Base-by-base conservation (phyloP, 139 green algal species). In the Picochlorum sp. region DNA sequence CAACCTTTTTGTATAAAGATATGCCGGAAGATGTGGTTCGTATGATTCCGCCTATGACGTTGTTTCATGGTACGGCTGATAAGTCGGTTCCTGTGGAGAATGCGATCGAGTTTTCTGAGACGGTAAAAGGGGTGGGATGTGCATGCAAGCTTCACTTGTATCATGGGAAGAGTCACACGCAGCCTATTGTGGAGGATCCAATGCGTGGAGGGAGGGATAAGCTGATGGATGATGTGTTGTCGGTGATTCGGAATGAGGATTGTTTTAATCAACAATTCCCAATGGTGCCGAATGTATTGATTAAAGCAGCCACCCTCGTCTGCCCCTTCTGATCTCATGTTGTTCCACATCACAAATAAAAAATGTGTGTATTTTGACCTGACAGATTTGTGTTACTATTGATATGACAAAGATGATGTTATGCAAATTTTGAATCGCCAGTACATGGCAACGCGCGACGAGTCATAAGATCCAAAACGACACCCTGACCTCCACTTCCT, bases 61-160 rank as follows among this genome's bases (percentile, higher is more conserved):
- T 96, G 47, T 72, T 96, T 59, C 89, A 96, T 62, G 89, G 88
- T 45, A 90, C 80, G 1, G 44, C 62, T 2, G 89, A 96, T 70
- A 85, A 86, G 57, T 83, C 75, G 4, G 85, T 91, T 26, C 89
- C 84, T 1, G 64, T 78, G n/a, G 70, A 75, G 38, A 77, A 85
- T 64, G 82, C 74, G 16, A 57, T 69, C 47, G 63, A 79, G 49
- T 83, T 92, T 24, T 28, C 61, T 45, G 60, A 75, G 41, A 79
- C 81, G 30, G 74, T 93, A 15, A 50, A 69, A 24, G 45, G 47
- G 55, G 61, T 60, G 23, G 67, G 67, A 8, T 65, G n/a, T 24
- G 23, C 20, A 2, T 62, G 62, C 18, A 45, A 64, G 57, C 49
- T 82, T 16, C 74, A 81, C 59, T 34, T 74, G 37, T 82, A 85